These are phyloP conservation scores for Gillenia trifoliata DNA, from an alignment of 306 rosid genomes.

Conservation along the genomic window DNA sequence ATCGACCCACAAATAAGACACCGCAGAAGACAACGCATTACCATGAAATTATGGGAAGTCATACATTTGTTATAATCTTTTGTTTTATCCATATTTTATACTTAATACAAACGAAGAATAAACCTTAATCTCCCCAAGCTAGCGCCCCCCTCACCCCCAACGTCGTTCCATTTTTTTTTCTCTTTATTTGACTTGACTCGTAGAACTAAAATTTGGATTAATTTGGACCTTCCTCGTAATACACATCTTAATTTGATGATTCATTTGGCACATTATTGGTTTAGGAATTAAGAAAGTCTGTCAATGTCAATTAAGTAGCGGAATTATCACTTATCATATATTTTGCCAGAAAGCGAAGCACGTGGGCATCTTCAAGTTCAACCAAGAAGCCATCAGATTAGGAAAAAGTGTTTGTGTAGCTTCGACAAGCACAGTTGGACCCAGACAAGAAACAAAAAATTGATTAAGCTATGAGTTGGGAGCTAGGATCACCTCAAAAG, in stretches of 20 bases:
- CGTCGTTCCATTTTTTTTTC: not conserved
- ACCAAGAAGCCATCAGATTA: not conserved
- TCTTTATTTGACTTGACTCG: not conserved
- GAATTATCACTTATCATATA: not conserved
- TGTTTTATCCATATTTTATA: not conserved
- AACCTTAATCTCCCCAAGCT: not conserved
- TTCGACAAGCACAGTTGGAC: not conserved
- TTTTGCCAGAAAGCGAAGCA: not conserved
- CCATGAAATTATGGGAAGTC: not conserved
- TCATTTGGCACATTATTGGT: not conserved
- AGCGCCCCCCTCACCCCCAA: not conserved
- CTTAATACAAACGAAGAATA: not conserved
- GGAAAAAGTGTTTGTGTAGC: not conserved
- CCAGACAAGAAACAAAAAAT: not conserved
- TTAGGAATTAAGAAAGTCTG: not conserved
- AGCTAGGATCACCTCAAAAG: not conserved
- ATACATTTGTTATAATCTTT: not conserved
- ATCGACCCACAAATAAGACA: not conserved
- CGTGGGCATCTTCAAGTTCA: not conserved
- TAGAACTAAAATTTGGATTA: not conserved
- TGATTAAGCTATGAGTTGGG: not conserved
- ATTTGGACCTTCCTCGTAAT: not conserved
- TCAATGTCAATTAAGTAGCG: not conserved
- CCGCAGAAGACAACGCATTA: not conserved
- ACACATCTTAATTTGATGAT: not conserved